Evolutionary conservation across 768 basidiomycete genomes (phyloP).

Genomic region (Phaffia australis): DNA sequence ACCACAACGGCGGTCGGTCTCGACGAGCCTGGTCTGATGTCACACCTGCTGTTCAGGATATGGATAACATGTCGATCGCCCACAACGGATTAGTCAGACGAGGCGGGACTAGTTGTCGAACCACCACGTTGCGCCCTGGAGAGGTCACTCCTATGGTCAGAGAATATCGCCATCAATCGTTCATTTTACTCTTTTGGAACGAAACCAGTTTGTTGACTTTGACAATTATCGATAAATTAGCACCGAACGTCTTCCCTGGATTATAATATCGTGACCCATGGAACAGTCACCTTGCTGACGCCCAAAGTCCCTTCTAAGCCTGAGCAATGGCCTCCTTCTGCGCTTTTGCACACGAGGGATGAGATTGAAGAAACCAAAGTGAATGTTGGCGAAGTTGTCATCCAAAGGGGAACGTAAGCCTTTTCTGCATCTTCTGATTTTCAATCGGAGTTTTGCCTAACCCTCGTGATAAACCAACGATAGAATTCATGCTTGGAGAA

Average conservation of each 20-base stretch:
- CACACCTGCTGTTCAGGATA: constrained; percentile 9
- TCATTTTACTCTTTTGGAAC: not conserved
- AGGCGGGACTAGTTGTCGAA: constrained; percentile 14
- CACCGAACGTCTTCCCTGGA: constrained; percentile 21
- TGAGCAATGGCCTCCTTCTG: constrained; percentile 12
- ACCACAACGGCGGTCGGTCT: not conserved
- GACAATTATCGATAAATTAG: not conserved
- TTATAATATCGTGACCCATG: constrained; percentile 23
- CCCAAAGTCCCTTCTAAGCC: constrained; percentile 15
- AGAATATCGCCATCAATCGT: not conserved
- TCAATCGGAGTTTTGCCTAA: not conserved
- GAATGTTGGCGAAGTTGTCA: constrained; percentile 21
- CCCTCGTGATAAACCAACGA: not conserved
- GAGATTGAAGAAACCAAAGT: constrained; percentile 13
- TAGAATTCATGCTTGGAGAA: constrained; percentile 20
- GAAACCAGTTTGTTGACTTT: not conserved
- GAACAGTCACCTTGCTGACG: constrained; percentile 15
- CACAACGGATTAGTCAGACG: not conserved
- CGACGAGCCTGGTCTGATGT: constrained; percentile 11
- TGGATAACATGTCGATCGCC: not conserved
- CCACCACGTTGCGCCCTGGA: constrained; percentile 22
- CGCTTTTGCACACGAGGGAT: not conserved
- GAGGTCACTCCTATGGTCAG: constrained; percentile 20
- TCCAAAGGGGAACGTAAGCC: constrained; percentile 19
- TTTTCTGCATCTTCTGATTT: not conserved